These are phyloP conservation scores for Colletotrichum cereale DNA, from an alignment of 2,329 filamentous ascomycete species.

Conservation along the genomic window DNA sequence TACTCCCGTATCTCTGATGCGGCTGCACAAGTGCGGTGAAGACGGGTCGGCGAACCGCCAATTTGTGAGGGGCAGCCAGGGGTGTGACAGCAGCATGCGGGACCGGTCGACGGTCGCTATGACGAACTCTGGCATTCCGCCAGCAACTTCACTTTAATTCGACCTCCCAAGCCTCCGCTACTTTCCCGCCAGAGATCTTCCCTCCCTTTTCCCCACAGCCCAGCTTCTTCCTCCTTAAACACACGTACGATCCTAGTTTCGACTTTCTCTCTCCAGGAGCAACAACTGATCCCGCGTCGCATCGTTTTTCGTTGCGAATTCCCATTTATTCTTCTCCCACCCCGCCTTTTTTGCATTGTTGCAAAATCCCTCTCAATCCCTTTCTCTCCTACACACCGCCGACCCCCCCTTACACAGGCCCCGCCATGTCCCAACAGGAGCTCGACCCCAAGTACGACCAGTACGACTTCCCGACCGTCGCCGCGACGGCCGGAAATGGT, in stretches of 20 bases:
- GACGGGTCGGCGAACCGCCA: conserved; percentile 7
- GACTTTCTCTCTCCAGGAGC: conserved; percentile 16
- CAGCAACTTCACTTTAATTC: conserved; percentile 37
- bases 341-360: conserved; percentile 5
- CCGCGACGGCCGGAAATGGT: conserved; percentile 77
- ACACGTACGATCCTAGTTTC: conserved; percentile 32
- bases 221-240: conserved; percentile 29
- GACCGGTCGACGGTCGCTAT: conserved; percentile 39
- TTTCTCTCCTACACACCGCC: conserved; percentile 28
- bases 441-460: conserved; percentile 93
- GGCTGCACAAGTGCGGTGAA: conserved; percentile 37
- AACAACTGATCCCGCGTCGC: conserved; percentile 17
- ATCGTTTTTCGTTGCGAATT: conserved; percentile 16
- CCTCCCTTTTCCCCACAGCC: conserved; percentile 32
- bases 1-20: conserved; percentile 30
- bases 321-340: conserved; percentile 14
- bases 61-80: conserved; percentile 39
- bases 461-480: conserved; percentile 90
- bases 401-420: conserved; percentile 29
- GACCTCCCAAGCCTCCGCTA: conserved; percentile 33
- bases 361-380: conserved; percentile 28
- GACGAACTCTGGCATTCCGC: conserved; percentile 39
- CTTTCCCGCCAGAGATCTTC: conserved; percentile 36
- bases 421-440: conserved; percentile 49
- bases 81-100: conserved; percentile 21